Conservation (phyloP, 441 rosid genomes). For the Jatropha multifida region DNA sequence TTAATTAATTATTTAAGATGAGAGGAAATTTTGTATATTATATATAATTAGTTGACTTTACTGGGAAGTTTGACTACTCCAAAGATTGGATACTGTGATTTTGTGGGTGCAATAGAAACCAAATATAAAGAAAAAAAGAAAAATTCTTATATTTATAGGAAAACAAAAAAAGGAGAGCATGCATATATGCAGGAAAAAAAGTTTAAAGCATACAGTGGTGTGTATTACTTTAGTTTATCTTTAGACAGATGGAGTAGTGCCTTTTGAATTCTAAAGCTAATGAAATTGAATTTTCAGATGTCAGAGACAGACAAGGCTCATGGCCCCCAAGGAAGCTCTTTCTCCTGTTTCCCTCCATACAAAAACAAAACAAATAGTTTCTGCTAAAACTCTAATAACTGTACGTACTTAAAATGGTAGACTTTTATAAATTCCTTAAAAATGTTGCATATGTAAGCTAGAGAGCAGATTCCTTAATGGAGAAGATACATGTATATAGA, state of each 20-base stretch:
- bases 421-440: no score
- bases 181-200: neutral
- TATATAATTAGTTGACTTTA: neutral
- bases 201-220: conserved; percentile 13
- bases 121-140: neutral
- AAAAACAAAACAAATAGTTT: neutral
- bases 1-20: no score
- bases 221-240: conserved; percentile 11
- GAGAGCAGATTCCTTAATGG: conserved; percentile 23
- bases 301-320: neutral
- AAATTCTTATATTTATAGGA: neutral
- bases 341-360: neutral
- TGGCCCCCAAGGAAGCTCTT: neutral
- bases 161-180: neutral
- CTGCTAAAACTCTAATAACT: neutral
- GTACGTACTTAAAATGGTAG: neutral
- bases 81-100: conserved; percentile 14
- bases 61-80: neutral
- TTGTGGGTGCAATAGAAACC: conserved; percentile 14
- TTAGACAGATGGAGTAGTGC: conserved; percentile 7
- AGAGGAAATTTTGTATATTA: no score
- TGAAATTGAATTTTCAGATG: conserved; percentile 8
- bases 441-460: neutral
- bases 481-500: conserved; percentile 22
- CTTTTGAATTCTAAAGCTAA: conserved; percentile 14